A percentile compares a stretch with the other conserved stretches of the same genome.
phyloP scores from a whole-genome alignment of 2,329 filamentous ascomycete species.

The Epichloe baconii region DNA sequence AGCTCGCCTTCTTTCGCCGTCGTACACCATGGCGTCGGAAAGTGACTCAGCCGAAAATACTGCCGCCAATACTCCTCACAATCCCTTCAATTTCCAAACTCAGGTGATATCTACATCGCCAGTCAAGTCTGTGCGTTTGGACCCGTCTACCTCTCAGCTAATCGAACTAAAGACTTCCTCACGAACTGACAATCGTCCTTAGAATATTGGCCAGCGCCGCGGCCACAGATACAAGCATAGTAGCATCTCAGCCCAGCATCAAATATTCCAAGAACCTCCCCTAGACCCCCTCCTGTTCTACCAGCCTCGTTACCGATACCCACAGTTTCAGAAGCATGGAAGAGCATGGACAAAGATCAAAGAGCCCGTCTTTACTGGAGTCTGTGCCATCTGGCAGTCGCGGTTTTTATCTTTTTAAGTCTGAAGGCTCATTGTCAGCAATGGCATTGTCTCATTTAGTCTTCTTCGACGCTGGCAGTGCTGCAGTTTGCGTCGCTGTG shows the following conservation, averaged over 20 bases:
- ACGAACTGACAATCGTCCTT: not conserved
- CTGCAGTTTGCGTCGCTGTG: constrained; percentile 79
- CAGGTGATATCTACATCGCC: constrained; percentile 62
- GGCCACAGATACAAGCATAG: constrained; percentile 98
- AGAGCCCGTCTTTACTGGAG: constrained; percentile 78
- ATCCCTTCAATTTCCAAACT: constrained; percentile 92
- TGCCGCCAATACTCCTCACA: constrained; percentile 24
- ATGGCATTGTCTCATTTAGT: constrained; percentile 87
- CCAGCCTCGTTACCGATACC: constrained; percentile 88
- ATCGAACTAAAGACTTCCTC: constrained; percentile 2
- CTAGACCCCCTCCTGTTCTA: constrained; percentile 71
- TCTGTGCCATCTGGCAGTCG: constrained; percentile 72
- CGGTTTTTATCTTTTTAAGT: constrained; percentile 81
- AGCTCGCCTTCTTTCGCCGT: constrained; percentile 6
- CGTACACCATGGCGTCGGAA: constrained; percentile 6
- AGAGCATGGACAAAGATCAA: constrained; percentile 82
- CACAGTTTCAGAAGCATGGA: constrained; percentile 75
- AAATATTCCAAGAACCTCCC: constrained; percentile 93
- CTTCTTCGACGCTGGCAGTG: constrained; percentile 89
- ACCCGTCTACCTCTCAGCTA: not conserved
- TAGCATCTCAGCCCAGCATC: constrained; percentile 75
- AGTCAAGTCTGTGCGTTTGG: constrained; percentile 55
- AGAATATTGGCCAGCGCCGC: constrained; percentile 83
- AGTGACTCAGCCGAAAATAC: not conserved
- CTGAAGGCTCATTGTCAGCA: constrained; percentile 75